Conservation (phyloP, 345 rosid species). For the Melastoma malabathricum region DNA sequence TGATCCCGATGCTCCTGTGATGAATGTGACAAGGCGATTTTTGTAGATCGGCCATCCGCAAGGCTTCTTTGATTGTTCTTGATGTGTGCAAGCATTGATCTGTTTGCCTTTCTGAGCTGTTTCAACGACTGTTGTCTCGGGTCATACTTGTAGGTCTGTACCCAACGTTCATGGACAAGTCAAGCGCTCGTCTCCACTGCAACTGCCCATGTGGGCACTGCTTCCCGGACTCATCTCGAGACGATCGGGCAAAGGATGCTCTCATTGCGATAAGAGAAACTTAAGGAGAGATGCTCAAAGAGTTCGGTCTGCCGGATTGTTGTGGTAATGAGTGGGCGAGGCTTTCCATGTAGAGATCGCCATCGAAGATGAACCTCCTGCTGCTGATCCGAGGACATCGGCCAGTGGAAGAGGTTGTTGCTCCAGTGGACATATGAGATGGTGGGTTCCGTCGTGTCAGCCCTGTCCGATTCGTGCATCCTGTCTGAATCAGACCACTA, state of each 20-base stretch:
- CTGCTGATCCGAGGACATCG: constrained; percentile 14
- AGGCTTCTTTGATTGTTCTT: no score
- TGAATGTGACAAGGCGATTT: no score
- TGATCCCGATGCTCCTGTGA: no score
- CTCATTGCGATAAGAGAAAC: constrained; percentile 80
- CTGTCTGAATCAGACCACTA: no score
- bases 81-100: no score
- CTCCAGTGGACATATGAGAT: no score
- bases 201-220: constrained; percentile 96
- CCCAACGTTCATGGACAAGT: constrained; percentile 86
- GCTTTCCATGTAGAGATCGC: constrained; percentile 60
- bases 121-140: no score
- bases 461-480: no score
- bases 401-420: no score
- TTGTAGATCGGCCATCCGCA: no score
- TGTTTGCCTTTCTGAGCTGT: no score
- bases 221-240: constrained; percentile 59
- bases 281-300: constrained; percentile 76
- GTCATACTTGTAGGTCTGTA: constrained; percentile 53
- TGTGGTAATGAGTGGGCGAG: constrained; percentile 59
- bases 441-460: no score
- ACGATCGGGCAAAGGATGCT: constrained; percentile 73
- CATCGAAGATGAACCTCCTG: constrained; percentile 45
- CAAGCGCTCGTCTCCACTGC: constrained; percentile 81
- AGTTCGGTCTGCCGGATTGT: constrained; percentile 65